Base-by-base conservation (phyloP, 106 monocot genomes). In the Dendrobium nobile region DNA sequence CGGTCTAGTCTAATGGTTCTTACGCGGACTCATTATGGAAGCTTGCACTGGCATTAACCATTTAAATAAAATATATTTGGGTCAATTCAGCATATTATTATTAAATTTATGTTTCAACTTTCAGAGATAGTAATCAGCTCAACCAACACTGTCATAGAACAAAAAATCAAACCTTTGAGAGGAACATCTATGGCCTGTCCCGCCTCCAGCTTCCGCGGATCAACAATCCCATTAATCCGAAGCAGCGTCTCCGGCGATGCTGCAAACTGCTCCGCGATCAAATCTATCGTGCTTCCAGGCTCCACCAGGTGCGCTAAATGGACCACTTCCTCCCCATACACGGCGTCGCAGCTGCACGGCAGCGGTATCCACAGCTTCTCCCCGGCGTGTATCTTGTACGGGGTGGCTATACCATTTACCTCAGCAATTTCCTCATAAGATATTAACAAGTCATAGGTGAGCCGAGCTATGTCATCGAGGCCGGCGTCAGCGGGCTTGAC, bases 321-420 rank as follows among this genome's bases (percentile, higher is more conserved):
- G 73, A 85, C 85, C 59, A 77, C 80, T 82, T 56, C 55, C 5
- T 37, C 31, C 9, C 79, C 87, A 9, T 75, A 80, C 84, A 86
- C 92, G 27, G 40, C 58, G 72, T 90, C 92, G 80, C 92, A 92
- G 85, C 86, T 92, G 85, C 92, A 92, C 41, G 92, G 92, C 79
- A 92, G 80, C 18, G 92, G 92, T 31, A 92, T 83, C 83, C 81
- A 65, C 80, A 92, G 81, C 55, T 65, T n/a, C 79, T 90, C 68
- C 42, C 86, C 88, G 9, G 77, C 27, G 0, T 1, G 0, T 37
- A 90, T 87, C 51, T 18, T 4, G 68, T 79, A 68, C 47, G 59
- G 72, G 67, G 89, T 2, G 16, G 64, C 7, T 10, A 92, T 75
- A 17, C 75, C 72, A 77, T 90, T 92, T 15, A 18, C 87, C 16